Evolutionary conservation across 495 filamentous ascomycete genomes (phyloP), one percentile per base, ranked within the genome.

Genomic region (Trichoderma asperelloides): DNA sequence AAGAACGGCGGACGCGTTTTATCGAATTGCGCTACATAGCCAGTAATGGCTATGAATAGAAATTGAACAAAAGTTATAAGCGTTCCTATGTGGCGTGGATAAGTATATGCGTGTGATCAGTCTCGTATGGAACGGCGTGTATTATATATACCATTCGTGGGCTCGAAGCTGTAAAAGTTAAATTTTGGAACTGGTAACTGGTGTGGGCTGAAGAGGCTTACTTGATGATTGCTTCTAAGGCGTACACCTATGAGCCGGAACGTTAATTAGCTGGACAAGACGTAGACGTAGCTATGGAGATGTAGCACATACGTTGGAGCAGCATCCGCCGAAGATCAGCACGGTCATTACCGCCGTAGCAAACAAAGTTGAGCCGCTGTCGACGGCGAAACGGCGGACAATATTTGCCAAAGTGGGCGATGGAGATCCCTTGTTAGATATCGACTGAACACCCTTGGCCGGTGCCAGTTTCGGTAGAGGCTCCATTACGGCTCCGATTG

Each of bases 1-100:
- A 90, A 91, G 66, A 89, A 85, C 0, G 88, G 84, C 41, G 83
- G 81, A 57, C 81, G 74, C 28, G 77, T 82, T 21, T 80, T 79
- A 40, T 88, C 85, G 65, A 86, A 87, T 73, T 89, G 81, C 69
- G 91, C 89, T 64, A 91, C 76, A 68, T 97, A 91, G 60, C 86
- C 87, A 18, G 92, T 91, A 39, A 91, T 69, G 27, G 91, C 85
- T 37, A 94, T 91, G 72, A 97, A 85, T 64, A 95, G 70, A 79
- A 98, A 98, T 79, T 99, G 95, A 41, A 91, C 89, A 72, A 97
- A 93, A 11, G 95, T 98, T 70, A 99, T 88, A 62, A 99, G 83
- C 21, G 92, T 89, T 51, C 93, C 92, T 92, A 70, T 69, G 64
- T 43, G 62, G 71, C 68, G 64, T 43, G 62, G 66, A 66, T 63